phyloP scores from a whole-genome alignment of 345 rosid species.

The Eucalyptus regnans region DNA sequence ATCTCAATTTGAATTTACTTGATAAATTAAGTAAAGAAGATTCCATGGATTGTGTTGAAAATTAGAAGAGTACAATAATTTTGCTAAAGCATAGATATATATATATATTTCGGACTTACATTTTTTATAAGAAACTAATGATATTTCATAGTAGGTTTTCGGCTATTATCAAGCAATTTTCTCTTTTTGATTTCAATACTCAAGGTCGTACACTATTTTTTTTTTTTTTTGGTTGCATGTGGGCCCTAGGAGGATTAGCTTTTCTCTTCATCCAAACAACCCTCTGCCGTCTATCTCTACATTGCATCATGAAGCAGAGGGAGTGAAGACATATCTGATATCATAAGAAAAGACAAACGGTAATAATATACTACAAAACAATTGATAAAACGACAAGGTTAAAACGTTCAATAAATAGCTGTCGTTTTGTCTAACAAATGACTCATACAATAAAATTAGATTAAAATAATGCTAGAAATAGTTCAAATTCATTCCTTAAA shows the following conservation, averaged over 20 bases:
- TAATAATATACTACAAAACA: background rate
- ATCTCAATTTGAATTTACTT: background rate
- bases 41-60: background rate
- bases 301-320: background rate
- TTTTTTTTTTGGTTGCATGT: background rate
- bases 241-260: background rate
- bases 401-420: background rate
- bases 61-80: background rate
- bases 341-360: background rate
- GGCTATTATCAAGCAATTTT: background rate
- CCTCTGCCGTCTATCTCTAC: background rate
- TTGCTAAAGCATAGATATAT: background rate
- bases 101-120: background rate
- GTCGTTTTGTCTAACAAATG: background rate
- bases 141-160: background rate
- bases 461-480: too few species aligned
- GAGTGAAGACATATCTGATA: background rate
- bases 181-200: background rate
- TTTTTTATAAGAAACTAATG: background rate
- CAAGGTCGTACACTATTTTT: background rate
- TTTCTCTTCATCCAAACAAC: background rate
- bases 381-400: background rate
- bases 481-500: background rate
- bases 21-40: background rate
- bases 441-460: background rate